These are phyloP conservation scores for Fusarium hostae DNA, from an alignment of 2,329 filamentous ascomycete species.

Conservation along the genomic window DNA sequence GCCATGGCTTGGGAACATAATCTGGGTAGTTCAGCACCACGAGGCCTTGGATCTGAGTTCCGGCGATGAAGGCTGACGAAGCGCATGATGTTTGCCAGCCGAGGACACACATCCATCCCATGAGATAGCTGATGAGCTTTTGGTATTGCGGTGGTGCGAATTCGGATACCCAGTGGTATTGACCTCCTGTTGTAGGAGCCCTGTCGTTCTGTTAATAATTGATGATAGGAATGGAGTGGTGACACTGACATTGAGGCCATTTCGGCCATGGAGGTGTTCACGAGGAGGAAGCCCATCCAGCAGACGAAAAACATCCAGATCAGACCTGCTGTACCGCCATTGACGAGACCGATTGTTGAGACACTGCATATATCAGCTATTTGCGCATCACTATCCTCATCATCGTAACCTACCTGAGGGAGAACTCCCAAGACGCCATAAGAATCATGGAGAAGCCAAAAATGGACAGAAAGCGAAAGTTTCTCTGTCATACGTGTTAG, in stretches of 20 bases:
- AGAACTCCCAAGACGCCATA: conserved; percentile 58
- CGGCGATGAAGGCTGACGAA: conserved; percentile 54
- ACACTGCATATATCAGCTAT: conserved; percentile 10
- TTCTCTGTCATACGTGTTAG: conserved; percentile 45
- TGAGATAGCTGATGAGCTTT: conserved; percentile 64
- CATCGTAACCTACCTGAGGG: conserved; percentile 46
- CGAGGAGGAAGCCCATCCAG: conserved; percentile 52
- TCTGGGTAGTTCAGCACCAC: conserved; percentile 47
- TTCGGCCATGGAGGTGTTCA: conserved; percentile 59
- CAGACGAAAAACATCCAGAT: conserved; percentile 58
- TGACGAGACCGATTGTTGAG: conserved; percentile 44
- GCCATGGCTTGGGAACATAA: conserved; percentile 32
- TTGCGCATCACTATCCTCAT: fast-evolving
- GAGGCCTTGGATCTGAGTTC: conserved; percentile 58
- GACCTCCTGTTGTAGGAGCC: conserved; percentile 66
- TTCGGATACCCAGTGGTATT: conserved; percentile 69
- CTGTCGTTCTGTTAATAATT: conserved; percentile 6
- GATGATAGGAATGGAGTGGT: fast-evolving
- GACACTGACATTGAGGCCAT: conserved; percentile 57
- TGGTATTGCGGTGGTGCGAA: conserved; percentile 61
- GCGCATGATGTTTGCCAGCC: conserved; percentile 58
- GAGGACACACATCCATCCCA: conserved; percentile 58
- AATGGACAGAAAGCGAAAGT: conserved; percentile 58
- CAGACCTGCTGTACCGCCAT: conserved; percentile 59
- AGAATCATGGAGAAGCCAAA: conserved; percentile 60